Base-by-base conservation (phyloP, 129 eudicot genomes). In the Helianthus tuberosus region DNA sequence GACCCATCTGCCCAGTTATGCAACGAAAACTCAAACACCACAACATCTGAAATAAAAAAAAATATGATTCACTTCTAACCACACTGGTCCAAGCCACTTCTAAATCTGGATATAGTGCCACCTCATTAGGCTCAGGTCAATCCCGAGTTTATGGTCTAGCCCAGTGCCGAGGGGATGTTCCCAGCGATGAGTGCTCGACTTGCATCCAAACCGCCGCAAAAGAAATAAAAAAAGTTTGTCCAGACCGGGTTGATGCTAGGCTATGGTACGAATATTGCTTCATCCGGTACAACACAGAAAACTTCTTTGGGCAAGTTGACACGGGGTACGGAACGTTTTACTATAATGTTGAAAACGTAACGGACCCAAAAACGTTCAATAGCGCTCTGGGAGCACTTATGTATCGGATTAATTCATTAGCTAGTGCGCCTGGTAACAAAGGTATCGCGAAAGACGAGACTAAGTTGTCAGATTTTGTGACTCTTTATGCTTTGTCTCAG, bases 211-310 rank as follows among this genome's bases (percentile, higher is more conserved):
- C 86, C 5, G 98, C 98, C 0, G 83, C 92, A 0, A 67, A 74
- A 39, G 73, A 86, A 27, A 81, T 85, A 46, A 84, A 66, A 20
- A 72, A 59, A 0, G 72, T 50, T 6, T 93, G 96, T 70, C 92
- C 92, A 0, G 58, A 68, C 55, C 90, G 81, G 35, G 51, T 82
- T 0, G 98, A 88, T 50, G 96, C 96, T 15, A 79, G 89, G 58
- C 75, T 93, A 9, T 93, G 98, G 96, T 93, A 89, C 44, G 98
- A 93, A 46, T 86, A 76, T 59, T 93, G 98, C 70, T 83, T 88
- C 80, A n/a, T 88, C 12, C 82, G 96, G 79, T 93, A 93, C 78
- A 75, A 75, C 72, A 80, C 83, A 0, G 63, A 59, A 6, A 67
- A 88, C 11, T 89, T 89, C 75, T 71, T 71, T 3, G 93, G 96